phyloP scores from a whole-genome alignment of 2,329 filamentous ascomycete genomes.

The Fusarium sp. region DNA sequence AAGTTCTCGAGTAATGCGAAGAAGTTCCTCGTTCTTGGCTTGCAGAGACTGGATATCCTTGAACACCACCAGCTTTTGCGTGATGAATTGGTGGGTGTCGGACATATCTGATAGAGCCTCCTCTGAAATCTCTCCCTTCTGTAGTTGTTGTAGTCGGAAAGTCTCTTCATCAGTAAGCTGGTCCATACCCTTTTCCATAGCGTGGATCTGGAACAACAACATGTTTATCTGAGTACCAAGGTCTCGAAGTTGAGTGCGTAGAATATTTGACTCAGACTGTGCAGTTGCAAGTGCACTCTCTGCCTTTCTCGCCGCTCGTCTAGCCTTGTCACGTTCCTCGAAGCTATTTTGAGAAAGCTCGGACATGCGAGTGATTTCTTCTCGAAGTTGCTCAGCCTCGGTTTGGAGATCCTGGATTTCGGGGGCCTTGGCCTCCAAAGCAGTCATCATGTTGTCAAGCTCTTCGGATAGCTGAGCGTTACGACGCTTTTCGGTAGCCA shows the following conservation, averaged over 20 bases:
- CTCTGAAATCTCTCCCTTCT: slow-evolving; percentile 79
- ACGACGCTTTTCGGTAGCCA: slow-evolving; percentile 79
- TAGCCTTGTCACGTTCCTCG: slow-evolving; percentile 81
- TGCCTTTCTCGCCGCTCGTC: slow-evolving; percentile 82
- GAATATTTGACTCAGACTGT: slow-evolving; percentile 78
- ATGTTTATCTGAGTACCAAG: slow-evolving; percentile 91
- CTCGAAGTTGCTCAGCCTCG: slow-evolving; percentile 83
- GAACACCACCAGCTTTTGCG: slow-evolving; percentile 89
- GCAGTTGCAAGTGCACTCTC: slow-evolving; percentile 76
- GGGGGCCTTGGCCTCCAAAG: slow-evolving; percentile 86
- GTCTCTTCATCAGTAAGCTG: slow-evolving; percentile 78
- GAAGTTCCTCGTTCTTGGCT: slow-evolving; percentile 85
- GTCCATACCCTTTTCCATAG: slow-evolving; percentile 82
- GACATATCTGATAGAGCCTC: slow-evolving; percentile 79
- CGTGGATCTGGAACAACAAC: slow-evolving; percentile 86
- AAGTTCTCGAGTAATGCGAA: slow-evolving; percentile 85
- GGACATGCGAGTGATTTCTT: slow-evolving; percentile 87
- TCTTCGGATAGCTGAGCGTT: slow-evolving; percentile 80
- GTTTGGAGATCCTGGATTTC: slow-evolving; percentile 87
- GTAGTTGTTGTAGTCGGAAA: slow-evolving; percentile 80
- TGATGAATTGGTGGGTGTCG: slow-evolving; percentile 90
- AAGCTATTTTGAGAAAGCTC: slow-evolving; percentile 85
- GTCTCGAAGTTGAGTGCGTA: slow-evolving; percentile 89
- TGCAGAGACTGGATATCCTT: slow-evolving; percentile 87
- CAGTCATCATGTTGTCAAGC: slow-evolving; percentile 86